phyloP scores from a whole-genome alignment of 2,329 filamentous ascomycete species.

The Cadophora sp. region DNA sequence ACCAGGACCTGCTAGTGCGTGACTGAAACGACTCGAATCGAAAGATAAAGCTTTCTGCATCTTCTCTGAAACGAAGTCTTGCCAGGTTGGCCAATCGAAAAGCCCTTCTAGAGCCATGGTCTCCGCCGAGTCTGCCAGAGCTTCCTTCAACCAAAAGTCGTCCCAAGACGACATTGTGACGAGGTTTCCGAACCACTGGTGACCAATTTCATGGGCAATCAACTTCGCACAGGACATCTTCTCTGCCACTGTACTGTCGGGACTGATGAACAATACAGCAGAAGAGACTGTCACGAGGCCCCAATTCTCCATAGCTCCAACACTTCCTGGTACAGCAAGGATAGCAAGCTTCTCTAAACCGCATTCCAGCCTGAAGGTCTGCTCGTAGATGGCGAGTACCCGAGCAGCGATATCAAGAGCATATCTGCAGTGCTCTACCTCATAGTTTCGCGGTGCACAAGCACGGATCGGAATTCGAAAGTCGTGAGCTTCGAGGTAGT shows the following conservation, averaged over 20 bases:
- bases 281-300: conserved; percentile 73
- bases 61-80: conserved; percentile 25
- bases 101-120: conserved; percentile 26
- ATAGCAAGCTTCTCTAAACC: conserved; percentile 79
- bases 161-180: conserved; percentile 82
- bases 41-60: conserved; percentile 28
- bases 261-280: conserved; percentile 66
- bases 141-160: conserved; percentile 75
- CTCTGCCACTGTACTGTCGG: neutral
- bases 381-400: conserved; percentile 73
- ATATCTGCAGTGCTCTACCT: conserved; percentile 27
- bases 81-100: conserved; percentile 26
- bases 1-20: conserved; percentile 6
- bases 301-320: conserved; percentile 79
- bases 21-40: conserved; percentile 21
- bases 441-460: conserved; percentile 58
- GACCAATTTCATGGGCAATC: conserved; percentile 75
- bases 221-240: conserved; percentile 44
- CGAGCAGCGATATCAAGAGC: conserved; percentile 66
- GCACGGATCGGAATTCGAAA: conserved; percentile 74
- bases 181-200: conserved; percentile 79
- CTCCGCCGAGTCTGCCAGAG: conserved; percentile 69
- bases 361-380: conserved; percentile 70
- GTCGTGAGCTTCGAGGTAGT: conserved; percentile 70
- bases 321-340: conserved; percentile 73